phyloP scores from a whole-genome alignment of 768 basidiomycete species.

The Boletus tylopilopsis region DNA sequence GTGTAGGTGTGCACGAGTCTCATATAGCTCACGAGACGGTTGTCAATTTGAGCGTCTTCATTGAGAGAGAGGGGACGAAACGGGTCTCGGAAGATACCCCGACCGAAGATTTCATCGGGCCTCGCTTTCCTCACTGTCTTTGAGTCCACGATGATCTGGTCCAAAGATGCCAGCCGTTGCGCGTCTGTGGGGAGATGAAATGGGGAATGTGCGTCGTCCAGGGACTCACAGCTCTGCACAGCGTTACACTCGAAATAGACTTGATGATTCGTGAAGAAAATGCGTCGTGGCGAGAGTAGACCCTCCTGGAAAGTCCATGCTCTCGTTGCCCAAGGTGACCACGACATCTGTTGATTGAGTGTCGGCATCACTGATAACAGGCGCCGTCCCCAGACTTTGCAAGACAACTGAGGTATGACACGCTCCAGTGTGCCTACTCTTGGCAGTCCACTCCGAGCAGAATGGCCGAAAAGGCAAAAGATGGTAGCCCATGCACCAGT shows the following conservation, averaged over 20 bases:
- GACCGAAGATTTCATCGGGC: background rate
- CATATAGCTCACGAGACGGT: background rate
- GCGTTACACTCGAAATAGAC: constrained; percentile 20
- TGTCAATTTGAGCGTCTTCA: background rate
- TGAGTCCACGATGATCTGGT: background rate
- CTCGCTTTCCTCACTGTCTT: background rate
- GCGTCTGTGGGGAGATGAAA: constrained; percentile 1
- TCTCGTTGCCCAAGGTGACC: constrained; percentile 12
- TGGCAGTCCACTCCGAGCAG: constrained; percentile 12
- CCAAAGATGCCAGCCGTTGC: background rate
- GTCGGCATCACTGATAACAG: constrained; percentile 12
- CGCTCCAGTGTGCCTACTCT: constrained; percentile 8
- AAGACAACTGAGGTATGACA: constrained; percentile 7
- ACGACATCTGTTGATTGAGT: background rate
- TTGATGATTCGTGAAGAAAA: constrained; percentile 18
- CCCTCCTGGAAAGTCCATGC: constrained; percentile 22
- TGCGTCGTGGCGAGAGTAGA: constrained; percentile 12
- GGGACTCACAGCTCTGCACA: constrained; percentile 10
- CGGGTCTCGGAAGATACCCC: constrained; percentile 5
- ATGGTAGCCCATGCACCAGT: constrained; percentile 13
- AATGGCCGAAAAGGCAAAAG: constrained; percentile 1
- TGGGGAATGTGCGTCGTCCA: constrained; percentile 11
- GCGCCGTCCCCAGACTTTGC: background rate
- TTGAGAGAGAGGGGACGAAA: background rate
- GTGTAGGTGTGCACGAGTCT: constrained; percentile 6